phyloP scores from a whole-genome alignment of 2,329 filamentous ascomycete genomes.

The Penicillium sp. region DNA sequence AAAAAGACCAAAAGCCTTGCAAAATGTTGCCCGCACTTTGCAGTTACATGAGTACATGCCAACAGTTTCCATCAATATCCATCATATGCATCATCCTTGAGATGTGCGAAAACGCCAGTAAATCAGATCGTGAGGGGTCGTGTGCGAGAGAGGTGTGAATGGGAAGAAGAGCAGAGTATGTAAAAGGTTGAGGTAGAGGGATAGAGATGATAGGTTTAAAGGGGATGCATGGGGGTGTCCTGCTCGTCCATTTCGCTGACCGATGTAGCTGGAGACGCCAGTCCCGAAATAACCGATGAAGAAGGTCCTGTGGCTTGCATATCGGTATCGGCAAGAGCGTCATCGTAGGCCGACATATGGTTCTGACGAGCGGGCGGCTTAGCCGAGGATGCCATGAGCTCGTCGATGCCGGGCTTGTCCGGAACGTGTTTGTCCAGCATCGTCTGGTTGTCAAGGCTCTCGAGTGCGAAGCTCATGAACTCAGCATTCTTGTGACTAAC shows the following conservation, averaged over 20 bases:
- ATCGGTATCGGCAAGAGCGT: slow-evolving; percentile 27
- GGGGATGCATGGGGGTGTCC: slow-evolving; percentile 20
- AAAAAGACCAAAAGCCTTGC: not conserved
- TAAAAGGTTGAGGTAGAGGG: not conserved
- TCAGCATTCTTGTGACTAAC: slow-evolving; percentile 73
- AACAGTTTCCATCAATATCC: not conserved
- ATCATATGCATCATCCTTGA: not conserved
- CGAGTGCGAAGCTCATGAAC: slow-evolving; percentile 64
- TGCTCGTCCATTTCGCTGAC: slow-evolving; percentile 32
- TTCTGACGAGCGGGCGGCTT: slow-evolving; percentile 26
- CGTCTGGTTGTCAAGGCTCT: slow-evolving; percentile 71
- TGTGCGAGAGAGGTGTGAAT: not conserved
- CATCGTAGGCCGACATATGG: slow-evolving; percentile 21
- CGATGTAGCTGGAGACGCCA: slow-evolving; percentile 39
- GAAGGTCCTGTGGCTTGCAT: slow-evolving; percentile 22
- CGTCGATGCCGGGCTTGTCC: slow-evolving; percentile 63
- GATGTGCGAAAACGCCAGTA: not conserved
- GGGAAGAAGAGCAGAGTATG: not conserved
- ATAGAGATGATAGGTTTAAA: not conserved
- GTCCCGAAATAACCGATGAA: slow-evolving; percentile 38
- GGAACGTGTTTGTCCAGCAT: slow-evolving; percentile 67
- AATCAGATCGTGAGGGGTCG: slow-evolving; percentile 2
- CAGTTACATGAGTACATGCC: not conserved
- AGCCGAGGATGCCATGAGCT: slow-evolving; percentile 35
- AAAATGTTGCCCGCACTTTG: not conserved